These are phyloP conservation scores for Suillus americanus DNA, from an alignment of 768 basidiomycete species.

Conservation along the genomic window DNA sequence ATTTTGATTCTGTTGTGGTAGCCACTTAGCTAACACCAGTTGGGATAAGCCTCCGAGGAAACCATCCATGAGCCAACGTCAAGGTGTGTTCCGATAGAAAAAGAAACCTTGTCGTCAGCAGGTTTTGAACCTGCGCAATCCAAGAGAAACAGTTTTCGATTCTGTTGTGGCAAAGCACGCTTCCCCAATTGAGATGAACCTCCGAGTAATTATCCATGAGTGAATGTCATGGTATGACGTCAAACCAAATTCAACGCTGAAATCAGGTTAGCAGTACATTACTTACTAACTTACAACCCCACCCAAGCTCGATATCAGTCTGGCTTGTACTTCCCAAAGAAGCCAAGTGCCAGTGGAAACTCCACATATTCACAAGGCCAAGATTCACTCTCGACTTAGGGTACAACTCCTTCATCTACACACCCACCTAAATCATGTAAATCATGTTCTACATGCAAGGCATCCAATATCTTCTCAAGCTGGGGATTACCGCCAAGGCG, in stretches of 20 bases:
- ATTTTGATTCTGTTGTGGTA: too few species aligned
- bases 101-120: too few species aligned
- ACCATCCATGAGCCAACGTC: too few species aligned
- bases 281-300: not conserved
- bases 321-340: not conserved
- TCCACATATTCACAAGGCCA: not conserved
- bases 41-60: too few species aligned
- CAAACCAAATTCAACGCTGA: not conserved
- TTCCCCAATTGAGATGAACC: too few species aligned
- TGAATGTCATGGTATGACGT: not conserved
- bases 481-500: slow-evolving; percentile 75
- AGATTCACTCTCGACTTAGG: not conserved
- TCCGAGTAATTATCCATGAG: too few species aligned
- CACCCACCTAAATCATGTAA: slow-evolving; percentile 5
- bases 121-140: too few species aligned
- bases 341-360: not conserved
- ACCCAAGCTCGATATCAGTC: not conserved
- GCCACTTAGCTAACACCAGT: too few species aligned
- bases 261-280: not conserved
- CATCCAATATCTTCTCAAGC: slow-evolving; percentile 57
- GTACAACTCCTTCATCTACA: not conserved
- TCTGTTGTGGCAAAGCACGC: too few species aligned
- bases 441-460: slow-evolving; percentile 42
- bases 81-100: too few species aligned
- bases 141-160: too few species aligned